Percentiles rank a stretch among this genome's conserved stretches.
Evolutionary conservation across 768 basidiomycete genomes (phyloP).

Genomic region (Pleurotus tuoliensis): DNA sequence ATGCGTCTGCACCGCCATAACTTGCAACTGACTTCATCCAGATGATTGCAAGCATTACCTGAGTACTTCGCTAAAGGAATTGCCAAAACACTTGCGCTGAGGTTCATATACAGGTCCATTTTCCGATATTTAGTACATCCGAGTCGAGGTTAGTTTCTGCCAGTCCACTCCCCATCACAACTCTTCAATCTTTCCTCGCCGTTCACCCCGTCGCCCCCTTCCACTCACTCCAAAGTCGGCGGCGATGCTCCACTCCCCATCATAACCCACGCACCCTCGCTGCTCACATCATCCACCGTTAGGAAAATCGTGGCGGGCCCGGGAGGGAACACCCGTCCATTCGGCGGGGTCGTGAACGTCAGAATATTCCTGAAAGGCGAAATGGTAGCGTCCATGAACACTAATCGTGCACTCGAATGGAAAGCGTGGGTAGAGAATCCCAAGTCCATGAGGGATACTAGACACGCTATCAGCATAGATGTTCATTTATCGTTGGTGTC

Average conservation of each 20-base stretch:
- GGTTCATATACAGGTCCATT: no score
- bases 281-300: slow-evolving; percentile 7
- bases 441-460: slow-evolving; percentile 27
- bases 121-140: no score
- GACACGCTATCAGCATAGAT: not conserved
- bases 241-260: slow-evolving; percentile 8
- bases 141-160: no score
- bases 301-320: slow-evolving; percentile 18
- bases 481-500: not conserved
- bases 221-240: slow-evolving; percentile 7
- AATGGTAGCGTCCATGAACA: slow-evolving; percentile 24
- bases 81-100: no score
- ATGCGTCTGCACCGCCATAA: no score
- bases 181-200: no score
- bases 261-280: slow-evolving; percentile 9
- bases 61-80: no score
- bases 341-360: slow-evolving; percentile 30
- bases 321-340: slow-evolving; percentile 26
- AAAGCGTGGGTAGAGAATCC: slow-evolving; percentile 29
- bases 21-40: no score
- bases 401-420: slow-evolving; percentile 26
- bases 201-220: no score
- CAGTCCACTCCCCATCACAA: no score
- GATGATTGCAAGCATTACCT: no score
- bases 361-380: slow-evolving; percentile 22